Evolutionary conservation across 306 rosid species (phyloP).

Genomic region (Pyrus betulifolia): DNA sequence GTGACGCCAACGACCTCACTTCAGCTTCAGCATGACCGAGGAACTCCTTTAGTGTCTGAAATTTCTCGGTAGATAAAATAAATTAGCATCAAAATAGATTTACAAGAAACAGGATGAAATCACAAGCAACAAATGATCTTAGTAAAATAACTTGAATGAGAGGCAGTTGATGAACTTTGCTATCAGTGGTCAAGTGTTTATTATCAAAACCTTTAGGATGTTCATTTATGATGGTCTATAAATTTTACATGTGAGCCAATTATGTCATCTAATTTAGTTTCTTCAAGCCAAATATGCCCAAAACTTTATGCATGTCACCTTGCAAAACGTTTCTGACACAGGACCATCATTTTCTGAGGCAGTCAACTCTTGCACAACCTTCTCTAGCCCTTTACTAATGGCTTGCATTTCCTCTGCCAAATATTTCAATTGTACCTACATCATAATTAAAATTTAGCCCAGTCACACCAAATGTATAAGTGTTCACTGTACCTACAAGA

Average conservation of each 20-base stretch:
- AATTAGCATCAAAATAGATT: neutral
- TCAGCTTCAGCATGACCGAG: conserved; percentile 63
- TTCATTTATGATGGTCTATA: neutral
- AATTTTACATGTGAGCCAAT: neutral
- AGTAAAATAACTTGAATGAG: neutral
- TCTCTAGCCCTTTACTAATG: conserved; percentile 86
- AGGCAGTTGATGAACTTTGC: neutral
- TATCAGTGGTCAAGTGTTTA: neutral
- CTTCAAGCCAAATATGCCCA: neutral
- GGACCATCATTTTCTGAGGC: conserved; percentile 83
- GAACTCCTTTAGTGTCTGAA: conserved; percentile 66
- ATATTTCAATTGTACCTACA: conserved; percentile 87
- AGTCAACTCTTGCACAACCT: conserved; percentile 83
- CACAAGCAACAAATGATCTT: neutral
- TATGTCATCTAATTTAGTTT: neutral
- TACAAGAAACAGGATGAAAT: neutral
- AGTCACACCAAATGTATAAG: conserved; percentile 7
- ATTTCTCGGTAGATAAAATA: conserved; percentile 5
- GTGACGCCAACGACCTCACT: conserved; percentile 77
- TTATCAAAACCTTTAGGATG: neutral
- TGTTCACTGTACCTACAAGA: neutral
- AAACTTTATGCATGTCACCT: conserved; percentile 32
- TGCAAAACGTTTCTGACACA: conserved; percentile 69
- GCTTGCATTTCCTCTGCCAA: conserved; percentile 99
- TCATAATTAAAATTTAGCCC: conserved; percentile 17